Base-by-base conservation (phyloP, 148 eudicot species). In the Amaranthus palmeri region DNA sequence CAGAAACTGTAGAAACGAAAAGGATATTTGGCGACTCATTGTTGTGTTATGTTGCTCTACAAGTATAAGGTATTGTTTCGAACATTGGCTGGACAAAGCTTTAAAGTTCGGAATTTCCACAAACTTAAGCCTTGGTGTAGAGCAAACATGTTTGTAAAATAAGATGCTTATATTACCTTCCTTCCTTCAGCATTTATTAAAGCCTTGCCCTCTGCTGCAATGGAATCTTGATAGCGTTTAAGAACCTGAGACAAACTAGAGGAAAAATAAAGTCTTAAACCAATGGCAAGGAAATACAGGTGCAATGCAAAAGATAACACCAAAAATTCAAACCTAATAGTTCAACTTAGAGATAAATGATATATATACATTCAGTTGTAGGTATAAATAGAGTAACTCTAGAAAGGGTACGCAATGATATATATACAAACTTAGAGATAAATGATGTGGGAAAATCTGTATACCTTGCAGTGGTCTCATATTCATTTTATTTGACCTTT, bases 221-320 rank as follows among this genome's bases (percentile, higher is more conserved):
- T 50, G 52, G 55, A 55, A 51, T 74, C 78, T 50, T 79, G 49
- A 59, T 74, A 79, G 36, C 75, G 78, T 25, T 69, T 60, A 43
- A 79, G 61, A 69, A 79, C 65, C 81, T 79, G 67, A 50, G 78
- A 57, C 68, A 79, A 61, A 47, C 81, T 79, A 72, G 61, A 67
- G 8, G 4, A 51, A 40, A 9, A 65, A 66, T 17, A 7, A 17
- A 15, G 69, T 48, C 40, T 9, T 48, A 18, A 18, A 47, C 11
- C 42, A 47, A 47, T 48, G 18, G 10, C 4, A 55, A 43, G 8
- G 52, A 18, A 66, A 49, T 7, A 7, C 65, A 7, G 14, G 6
- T 66, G 13, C 12, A 49, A 50, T 10, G 3, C 43, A 18, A 47
- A 9, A 15, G 44, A 8, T 10, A 61, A 47, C 12, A n/a, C 47